These are phyloP conservation scores for Drosera capensis DNA, from an alignment of 148 eudicot genomes.

Conservation along the genomic window DNA sequence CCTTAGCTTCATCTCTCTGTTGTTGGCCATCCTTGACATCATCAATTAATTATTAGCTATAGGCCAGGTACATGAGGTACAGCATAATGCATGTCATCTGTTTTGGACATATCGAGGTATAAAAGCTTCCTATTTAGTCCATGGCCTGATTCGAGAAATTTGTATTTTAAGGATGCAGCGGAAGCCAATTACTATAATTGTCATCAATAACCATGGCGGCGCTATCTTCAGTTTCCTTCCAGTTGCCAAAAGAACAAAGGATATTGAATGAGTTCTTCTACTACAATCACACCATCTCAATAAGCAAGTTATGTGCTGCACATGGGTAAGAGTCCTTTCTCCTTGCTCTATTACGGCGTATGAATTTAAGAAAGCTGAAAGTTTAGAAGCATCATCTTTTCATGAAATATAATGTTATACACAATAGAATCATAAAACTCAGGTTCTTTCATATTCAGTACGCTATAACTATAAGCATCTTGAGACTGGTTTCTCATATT, in stretches of 20 bases:
- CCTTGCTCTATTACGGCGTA: too few species aligned
- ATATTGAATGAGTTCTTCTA: constrained; percentile 74
- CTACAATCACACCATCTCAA: constrained; percentile 50
- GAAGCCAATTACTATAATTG: constrained; percentile 68
- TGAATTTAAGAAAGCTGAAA: too few species aligned
- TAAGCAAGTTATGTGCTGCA: constrained; percentile 59
- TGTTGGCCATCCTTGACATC: background rate
- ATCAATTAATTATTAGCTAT: too few species aligned
- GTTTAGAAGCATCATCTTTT: too few species aligned
- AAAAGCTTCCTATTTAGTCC: background rate
- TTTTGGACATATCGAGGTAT: background rate
- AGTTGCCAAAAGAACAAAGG: constrained; percentile 42
- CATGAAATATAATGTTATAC: too few species aligned
- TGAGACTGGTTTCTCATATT: too few species aligned
- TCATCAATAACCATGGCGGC: constrained; percentile 90
- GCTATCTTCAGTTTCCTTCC: constrained; percentile 95
- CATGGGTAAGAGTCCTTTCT: constrained; percentile 81
- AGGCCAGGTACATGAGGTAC: too few species aligned
- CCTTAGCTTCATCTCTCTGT: background rate
- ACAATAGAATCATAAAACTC: too few species aligned
- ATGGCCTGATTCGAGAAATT: background rate
- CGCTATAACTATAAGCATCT: too few species aligned
- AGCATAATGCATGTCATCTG: too few species aligned
- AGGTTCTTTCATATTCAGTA: too few species aligned
- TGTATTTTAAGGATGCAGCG: constrained; percentile 44